phyloP scores from a whole-genome alignment of 208 protist genomes.

The Leishmania martiniquensis region DNA sequence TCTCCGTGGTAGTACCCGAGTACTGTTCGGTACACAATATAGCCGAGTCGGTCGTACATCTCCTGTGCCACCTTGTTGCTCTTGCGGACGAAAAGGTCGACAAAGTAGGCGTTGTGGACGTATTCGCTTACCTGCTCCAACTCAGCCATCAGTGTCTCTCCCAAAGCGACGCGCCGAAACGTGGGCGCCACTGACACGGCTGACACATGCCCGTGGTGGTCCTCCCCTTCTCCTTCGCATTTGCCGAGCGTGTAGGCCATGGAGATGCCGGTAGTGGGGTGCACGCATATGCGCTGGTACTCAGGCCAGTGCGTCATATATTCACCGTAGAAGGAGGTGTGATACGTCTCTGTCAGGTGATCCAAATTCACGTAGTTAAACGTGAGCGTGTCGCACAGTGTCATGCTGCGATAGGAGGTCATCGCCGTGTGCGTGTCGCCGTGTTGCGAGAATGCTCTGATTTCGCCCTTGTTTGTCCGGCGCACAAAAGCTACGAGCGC shows the following conservation, averaged over 20 bases:
- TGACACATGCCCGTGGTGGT: conserved; percentile 99
- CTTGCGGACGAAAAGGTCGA: conserved; percentile 99
- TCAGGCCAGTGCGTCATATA: conserved; percentile 98
- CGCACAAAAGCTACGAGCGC: too few species aligned
- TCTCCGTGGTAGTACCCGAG: conserved; percentile 85
- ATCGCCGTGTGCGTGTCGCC: conserved; percentile 45
- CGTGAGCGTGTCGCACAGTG: conserved; percentile 91
- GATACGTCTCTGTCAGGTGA: conserved; percentile 98
- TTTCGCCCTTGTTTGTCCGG: background rate
- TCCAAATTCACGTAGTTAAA: conserved; percentile 98
- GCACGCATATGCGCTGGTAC: conserved; percentile 93
- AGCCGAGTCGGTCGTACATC: conserved; percentile 98
- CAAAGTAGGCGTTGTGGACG: conserved; percentile 98
- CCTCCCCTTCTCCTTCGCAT: conserved; percentile 94
- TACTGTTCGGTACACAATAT: conserved; percentile 97
- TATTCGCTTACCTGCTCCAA: conserved; percentile 90
- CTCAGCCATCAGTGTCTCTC: conserved; percentile 94
- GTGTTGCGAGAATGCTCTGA: background rate
- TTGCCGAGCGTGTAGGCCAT: conserved; percentile 99
- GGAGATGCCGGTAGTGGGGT: conserved; percentile 82
- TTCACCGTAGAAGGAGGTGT: conserved; percentile 97
- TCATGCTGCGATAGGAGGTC: conserved; percentile 94
- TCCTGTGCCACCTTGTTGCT: conserved; percentile 97
- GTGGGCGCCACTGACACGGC: conserved; percentile 98
- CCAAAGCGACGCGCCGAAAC: conserved; percentile 96